phyloP scores from a whole-genome alignment of 2,329 filamentous ascomycete genomes.

The Biscogniauxia marginata region DNA sequence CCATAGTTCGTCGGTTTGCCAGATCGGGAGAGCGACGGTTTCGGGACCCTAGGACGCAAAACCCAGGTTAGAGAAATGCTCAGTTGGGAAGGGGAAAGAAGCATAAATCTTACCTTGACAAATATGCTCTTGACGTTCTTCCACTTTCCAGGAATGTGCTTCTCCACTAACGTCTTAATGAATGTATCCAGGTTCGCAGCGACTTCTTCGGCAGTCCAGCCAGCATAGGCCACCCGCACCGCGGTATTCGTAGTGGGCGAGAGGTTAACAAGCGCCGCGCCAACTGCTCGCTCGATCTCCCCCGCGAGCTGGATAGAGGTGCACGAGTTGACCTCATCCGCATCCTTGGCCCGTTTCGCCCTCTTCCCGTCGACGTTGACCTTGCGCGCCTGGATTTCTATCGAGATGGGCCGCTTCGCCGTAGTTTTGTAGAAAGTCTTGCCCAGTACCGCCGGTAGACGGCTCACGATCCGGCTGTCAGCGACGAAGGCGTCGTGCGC shows the following conservation, averaged over 20 bases:
- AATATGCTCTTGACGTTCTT: constrained; percentile 62
- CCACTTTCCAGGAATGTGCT: constrained; percentile 84
- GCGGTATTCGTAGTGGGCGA: constrained; percentile 76
- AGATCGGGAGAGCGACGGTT: constrained; percentile 89
- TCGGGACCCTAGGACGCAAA: constrained; percentile 89
- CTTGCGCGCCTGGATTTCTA: constrained; percentile 64
- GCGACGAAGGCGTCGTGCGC: constrained; percentile 94
- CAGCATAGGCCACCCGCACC: constrained; percentile 74
- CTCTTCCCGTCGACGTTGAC: constrained; percentile 60
- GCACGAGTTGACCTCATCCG: constrained; percentile 43
- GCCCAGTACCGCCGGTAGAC: constrained; percentile 74
- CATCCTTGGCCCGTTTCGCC: constrained; percentile 54
- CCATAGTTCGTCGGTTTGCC: constrained; percentile 92
- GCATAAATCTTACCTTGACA: neutral
- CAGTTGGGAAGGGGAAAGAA: neutral
- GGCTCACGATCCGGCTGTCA: constrained; percentile 78
- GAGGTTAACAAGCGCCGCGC: constrained; percentile 77
- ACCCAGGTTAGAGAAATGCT: constrained; percentile 35
- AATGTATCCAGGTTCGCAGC: constrained; percentile 79
- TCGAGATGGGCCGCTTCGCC: constrained; percentile 81
- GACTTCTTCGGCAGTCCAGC: constrained; percentile 72
- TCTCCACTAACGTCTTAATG: constrained; percentile 66
- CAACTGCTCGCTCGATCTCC: constrained; percentile 77
- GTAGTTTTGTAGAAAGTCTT: constrained; percentile 90
- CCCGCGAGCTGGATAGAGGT: constrained; percentile 66